A percentile compares a stretch with the other conserved stretches of the same genome.
These are phyloP conservation scores for Pseudisothecium myosuroides DNA, from an alignment of 225 moss, liverwort and hornwort species.

Conservation along the genomic window DNA sequence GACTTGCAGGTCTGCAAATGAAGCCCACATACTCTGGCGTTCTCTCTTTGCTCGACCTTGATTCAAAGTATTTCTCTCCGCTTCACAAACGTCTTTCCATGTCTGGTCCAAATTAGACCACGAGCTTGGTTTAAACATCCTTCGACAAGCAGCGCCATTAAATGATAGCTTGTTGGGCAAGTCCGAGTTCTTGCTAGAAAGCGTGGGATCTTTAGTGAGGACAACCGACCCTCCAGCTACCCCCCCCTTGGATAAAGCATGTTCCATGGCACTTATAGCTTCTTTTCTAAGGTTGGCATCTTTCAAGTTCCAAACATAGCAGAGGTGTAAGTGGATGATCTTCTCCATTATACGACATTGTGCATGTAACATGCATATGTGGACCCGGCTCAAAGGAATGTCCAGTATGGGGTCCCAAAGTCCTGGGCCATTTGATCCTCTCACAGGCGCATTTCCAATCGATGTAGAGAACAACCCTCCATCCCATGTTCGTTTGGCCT, in stretches of 20 bases:
- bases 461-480: background rate
- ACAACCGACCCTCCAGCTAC: background rate
- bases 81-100: too few species aligned
- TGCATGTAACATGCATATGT: background rate
- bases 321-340: background rate
- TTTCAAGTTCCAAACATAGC: background rate
- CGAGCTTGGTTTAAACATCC: too few species aligned
- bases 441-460: background rate
- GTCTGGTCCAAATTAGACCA: too few species aligned
- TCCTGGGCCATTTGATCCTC: background rate
- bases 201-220: background rate
- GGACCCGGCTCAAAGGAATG: background rate
- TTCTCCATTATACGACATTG: background rate
- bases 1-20: too few species aligned
- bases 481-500: background rate
- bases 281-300: background rate
- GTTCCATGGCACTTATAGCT: background rate
- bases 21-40: too few species aligned
- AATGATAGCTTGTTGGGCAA: background rate
- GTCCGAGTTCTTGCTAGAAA: background rate
- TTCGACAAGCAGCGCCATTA: background rate
- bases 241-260: background rate
- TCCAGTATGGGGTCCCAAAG: background rate
- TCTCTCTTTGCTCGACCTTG: too few species aligned
- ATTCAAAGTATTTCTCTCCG: too few species aligned